Conservation (phyloP, 208 protist species). For the Borovskyia barvae region DNA sequence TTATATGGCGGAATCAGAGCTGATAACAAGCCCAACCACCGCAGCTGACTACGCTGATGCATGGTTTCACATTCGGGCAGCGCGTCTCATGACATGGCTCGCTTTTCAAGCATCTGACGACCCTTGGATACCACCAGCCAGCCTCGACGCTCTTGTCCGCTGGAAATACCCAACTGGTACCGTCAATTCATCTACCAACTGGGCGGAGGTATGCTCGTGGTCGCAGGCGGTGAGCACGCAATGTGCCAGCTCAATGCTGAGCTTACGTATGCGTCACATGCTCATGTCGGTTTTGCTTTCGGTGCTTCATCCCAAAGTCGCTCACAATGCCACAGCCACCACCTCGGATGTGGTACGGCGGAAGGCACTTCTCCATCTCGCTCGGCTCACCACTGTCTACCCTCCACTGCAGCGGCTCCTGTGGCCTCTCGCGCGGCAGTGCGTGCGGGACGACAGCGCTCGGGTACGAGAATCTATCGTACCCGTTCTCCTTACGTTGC, state of each 20-base stretch:
- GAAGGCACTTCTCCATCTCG: slow-evolving; percentile 53
- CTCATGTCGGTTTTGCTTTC: slow-evolving; percentile 66
- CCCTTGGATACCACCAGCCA: neutral
- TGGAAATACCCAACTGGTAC: slow-evolving; percentile 1
- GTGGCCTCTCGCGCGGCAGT: slow-evolving; percentile 70
- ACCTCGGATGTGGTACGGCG: slow-evolving; percentile 43
- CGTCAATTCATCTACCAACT: neutral
- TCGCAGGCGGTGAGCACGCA: slow-evolving; percentile 34
- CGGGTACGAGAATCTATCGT: slow-evolving; percentile 76
- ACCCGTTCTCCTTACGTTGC: slow-evolving; percentile 65
- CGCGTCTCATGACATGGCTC: slow-evolving; percentile 56
- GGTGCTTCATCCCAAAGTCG: slow-evolving; percentile 56
- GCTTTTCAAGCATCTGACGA: slow-evolving; percentile 4
- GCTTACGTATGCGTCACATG: slow-evolving; percentile 38
- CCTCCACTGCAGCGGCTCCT: slow-evolving; percentile 58
- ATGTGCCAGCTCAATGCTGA: slow-evolving; percentile 43
- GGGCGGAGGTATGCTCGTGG: slow-evolving; percentile 36
- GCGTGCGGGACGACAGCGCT: slow-evolving; percentile 66
- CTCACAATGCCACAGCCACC: slow-evolving; percentile 24
- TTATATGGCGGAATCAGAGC: slow-evolving; percentile 37
- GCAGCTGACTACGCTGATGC: slow-evolving; percentile 26
- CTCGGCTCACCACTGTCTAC: slow-evolving; percentile 44
- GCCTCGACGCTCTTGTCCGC: slow-evolving; percentile 9
- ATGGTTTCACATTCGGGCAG: slow-evolving; percentile 60
- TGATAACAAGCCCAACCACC: slow-evolving; percentile 20